Evolutionary conservation across 2,329 filamentous ascomycete species (phyloP).

Genomic region (Colletotrichum scovillei): DNA sequence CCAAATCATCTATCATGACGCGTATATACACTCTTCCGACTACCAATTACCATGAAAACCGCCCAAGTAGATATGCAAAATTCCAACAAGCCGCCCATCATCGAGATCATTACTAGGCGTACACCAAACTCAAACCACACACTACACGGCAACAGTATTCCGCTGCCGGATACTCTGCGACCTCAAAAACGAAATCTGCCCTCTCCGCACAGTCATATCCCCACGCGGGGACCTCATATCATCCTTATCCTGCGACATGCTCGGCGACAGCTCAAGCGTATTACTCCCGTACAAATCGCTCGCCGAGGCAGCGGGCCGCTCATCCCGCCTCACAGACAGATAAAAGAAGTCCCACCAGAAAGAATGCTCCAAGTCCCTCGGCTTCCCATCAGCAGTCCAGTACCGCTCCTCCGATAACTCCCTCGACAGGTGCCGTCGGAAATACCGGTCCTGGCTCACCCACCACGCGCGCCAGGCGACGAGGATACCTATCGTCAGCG

Average conservation of each 20-base stretch:
- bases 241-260: conserved; percentile 26
- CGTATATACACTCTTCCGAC: background rate
- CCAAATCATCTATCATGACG: background rate
- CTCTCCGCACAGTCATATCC: conserved; percentile 22
- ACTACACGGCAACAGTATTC: conserved; percentile 25
- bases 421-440: conserved; percentile 55
- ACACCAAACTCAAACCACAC: background rate
- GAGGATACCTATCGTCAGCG: conserved; percentile 55
- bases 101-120: background rate
- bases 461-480: conserved; percentile 58
- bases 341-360: conserved; percentile 58
- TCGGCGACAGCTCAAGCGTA: conserved; percentile 25
- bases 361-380: conserved; percentile 53
- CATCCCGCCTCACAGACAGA: conserved; percentile 49
- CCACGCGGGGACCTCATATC: conserved; percentile 25
- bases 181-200: conserved; percentile 30
- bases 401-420: conserved; percentile 61
- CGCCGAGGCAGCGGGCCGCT: conserved; percentile 34
- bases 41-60: background rate
- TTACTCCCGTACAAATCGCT: conserved; percentile 8
- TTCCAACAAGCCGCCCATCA: background rate
- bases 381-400: conserved; percentile 58
- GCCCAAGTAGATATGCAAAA: background rate
- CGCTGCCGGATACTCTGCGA: conserved; percentile 29
- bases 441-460: conserved; percentile 59